Evolutionary conservation across 139 green algal genomes (phyloP).

Genomic region (Zygnema cylindricum): DNA sequence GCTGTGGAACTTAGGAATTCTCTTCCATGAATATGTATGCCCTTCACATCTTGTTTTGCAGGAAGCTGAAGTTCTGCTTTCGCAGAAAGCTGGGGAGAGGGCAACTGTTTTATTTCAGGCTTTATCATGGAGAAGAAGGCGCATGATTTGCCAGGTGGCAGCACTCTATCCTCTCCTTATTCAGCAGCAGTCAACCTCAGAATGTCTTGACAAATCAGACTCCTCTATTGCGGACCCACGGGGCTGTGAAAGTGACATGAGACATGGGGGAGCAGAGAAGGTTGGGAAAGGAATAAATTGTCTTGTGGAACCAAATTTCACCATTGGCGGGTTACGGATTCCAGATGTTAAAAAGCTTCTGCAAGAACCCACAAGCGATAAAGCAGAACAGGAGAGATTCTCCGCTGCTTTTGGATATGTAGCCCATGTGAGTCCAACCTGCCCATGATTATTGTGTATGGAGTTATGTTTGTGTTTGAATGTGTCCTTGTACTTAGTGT

Average conservation of each 20-base stretch:
- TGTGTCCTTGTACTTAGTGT: too few species aligned
- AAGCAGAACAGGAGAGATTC: not conserved
- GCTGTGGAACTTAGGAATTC: too few species aligned
- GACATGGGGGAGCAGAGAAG: not conserved
- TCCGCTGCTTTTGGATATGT: not conserved
- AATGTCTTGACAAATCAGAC: too few species aligned
- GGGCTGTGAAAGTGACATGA: not conserved
- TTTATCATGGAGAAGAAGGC: not conserved
- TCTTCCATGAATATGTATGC: too few species aligned
- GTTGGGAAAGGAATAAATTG: not conserved
- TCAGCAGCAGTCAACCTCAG: not conserved
- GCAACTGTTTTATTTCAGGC: not conserved
- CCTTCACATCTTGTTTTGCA: too few species aligned
- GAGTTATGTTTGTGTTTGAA: too few species aligned
- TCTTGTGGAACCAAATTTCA: not conserved
- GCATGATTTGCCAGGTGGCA: not conserved
- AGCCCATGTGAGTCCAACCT: not conserved
- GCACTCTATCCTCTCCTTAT: not conserved
- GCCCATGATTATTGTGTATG: too few species aligned
- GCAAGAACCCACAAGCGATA: not conserved
- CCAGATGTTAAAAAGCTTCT: not conserved
- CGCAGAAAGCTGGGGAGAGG: not conserved
- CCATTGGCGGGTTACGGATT: not conserved
- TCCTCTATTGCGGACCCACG: not conserved
- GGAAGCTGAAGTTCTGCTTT: not conserved